Evolutionary conservation across 164 flowering plant species (phyloP).

Genomic region (Vitis cinerea): DNA sequence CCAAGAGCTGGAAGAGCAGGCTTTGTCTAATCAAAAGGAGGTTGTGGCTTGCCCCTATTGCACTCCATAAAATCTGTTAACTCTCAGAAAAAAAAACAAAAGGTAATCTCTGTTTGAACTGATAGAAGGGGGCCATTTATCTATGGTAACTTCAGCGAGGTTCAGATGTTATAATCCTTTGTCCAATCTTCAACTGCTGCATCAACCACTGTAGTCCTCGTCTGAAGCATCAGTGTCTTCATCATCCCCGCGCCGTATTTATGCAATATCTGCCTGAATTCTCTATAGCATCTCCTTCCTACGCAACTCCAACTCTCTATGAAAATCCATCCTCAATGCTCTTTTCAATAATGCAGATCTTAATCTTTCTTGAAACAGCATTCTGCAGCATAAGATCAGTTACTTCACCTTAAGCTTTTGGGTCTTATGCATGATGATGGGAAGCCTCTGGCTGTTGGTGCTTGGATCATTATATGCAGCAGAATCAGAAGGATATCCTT

Average conservation of each 20-base stretch:
- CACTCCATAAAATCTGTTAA: too few species aligned
- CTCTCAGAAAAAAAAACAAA: too few species aligned
- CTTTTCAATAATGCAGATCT: too few species aligned
- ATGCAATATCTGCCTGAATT: constrained; percentile 33
- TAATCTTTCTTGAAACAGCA: too few species aligned
- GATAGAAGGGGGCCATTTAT: too few species aligned
- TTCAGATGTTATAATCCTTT: too few species aligned
- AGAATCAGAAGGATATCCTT: constrained; percentile 64
- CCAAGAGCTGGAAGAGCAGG: constrained; percentile 15
- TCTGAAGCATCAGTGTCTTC: constrained; percentile 19
- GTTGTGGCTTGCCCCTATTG: too few species aligned
- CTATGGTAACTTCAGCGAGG: too few species aligned
- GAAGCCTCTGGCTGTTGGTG: constrained; percentile 52
- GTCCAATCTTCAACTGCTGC: neutral
- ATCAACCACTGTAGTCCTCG: constrained; percentile 36
- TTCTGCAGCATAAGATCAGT: too few species aligned
- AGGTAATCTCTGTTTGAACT: too few species aligned
- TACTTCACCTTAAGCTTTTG: constrained; percentile 48
- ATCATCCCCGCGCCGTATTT: constrained; percentile 29
- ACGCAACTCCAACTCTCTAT: constrained; percentile 36
- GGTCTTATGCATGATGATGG: constrained; percentile 50
- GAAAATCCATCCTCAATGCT: constrained; percentile 31
- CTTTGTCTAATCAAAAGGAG: neutral
- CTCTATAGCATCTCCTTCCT: constrained; percentile 41
- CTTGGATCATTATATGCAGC: constrained; percentile 69